Evolutionary conservation across 1,284 basidiomycete species (phyloP).

Genomic region (Ceratobasidium sp.): DNA sequence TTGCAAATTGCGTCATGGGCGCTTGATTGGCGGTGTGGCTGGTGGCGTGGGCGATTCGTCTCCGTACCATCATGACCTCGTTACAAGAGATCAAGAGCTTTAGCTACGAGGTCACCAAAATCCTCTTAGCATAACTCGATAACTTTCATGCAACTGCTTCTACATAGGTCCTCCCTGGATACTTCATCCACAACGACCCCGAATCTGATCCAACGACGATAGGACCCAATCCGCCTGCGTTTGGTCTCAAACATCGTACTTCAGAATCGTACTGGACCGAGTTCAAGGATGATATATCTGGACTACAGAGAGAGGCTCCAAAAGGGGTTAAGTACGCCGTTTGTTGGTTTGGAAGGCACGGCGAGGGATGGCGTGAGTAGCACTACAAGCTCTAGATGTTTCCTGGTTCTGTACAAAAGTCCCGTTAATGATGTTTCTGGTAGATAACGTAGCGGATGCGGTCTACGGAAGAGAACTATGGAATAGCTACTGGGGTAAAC

Average conservation of each 20-base stretch:
- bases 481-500: conserved; percentile 70
- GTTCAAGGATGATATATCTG: conserved; percentile 62
- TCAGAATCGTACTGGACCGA: conserved; percentile 67
- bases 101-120: background rate
- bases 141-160: background rate
- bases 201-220: conserved; percentile 52
- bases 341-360: conserved; percentile 76
- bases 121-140: background rate
- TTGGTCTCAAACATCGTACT: conserved; percentile 70
- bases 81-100: background rate
- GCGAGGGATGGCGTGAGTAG: conserved; percentile 74
- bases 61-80: conserved; percentile 7
- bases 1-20: conserved; percentile 1
- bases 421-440: too few relatives aligned
- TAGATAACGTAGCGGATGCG: conserved; percentile 78
- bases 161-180: conserved; percentile 58
- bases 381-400: background rate
- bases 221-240: conserved; percentile 62
- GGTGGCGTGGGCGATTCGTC: background rate
- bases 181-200: conserved; percentile 57
- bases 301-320: conserved; percentile 63
- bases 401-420: too few relatives aligned
- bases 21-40: conserved; percentile 1
- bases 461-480: conserved; percentile 74
- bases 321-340: conserved; percentile 68